These are phyloP conservation scores for Amylocystis lapponica DNA, from an alignment of 768 basidiomycete genomes.

Conservation along the genomic window DNA sequence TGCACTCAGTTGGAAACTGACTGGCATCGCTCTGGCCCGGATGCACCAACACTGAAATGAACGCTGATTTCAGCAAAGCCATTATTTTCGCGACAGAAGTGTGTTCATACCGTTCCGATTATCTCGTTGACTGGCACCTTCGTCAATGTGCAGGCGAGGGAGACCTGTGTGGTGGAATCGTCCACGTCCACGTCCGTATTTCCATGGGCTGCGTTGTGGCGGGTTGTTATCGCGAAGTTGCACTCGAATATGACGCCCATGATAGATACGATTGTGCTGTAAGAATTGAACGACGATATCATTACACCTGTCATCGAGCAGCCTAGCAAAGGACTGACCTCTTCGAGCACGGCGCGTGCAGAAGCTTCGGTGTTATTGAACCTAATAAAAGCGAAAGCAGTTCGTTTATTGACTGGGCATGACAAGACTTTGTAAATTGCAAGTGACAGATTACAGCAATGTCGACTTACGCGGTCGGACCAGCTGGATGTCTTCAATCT, in stretches of 20 bases:
- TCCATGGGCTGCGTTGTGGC: slow-evolving; percentile 41
- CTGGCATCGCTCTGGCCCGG: too few species aligned
- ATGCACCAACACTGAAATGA: too few species aligned
- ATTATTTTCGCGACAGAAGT: too few species aligned
- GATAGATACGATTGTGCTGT: slow-evolving; percentile 64
- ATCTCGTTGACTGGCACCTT: too few species aligned
- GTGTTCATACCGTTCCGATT: too few species aligned
- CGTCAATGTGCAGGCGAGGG: too few species aligned
- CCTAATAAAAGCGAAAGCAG: slow-evolving; percentile 78
- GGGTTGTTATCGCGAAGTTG: slow-evolving; percentile 68
- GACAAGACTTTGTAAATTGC: neutral
- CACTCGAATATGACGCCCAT: slow-evolving; percentile 69
- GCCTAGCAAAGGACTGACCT: slow-evolving; percentile 36
- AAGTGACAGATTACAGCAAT: too few species aligned
- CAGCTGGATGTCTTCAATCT: slow-evolving; percentile 58
- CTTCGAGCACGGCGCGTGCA: slow-evolving; percentile 58
- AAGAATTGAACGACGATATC: slow-evolving; percentile 5
- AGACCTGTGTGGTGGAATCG: too few species aligned
- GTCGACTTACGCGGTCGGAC: slow-evolving; percentile 53
- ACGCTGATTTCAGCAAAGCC: too few species aligned
- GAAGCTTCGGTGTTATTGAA: slow-evolving; percentile 60
- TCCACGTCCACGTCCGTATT: slow-evolving; percentile 27
- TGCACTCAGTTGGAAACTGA: too few species aligned
- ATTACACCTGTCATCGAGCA: too few species aligned
- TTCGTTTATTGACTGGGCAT: slow-evolving; percentile 47